Evolutionary conservation across 352 stramenopile species (phyloP).

Genomic region (Pythium sukuiense): DNA sequence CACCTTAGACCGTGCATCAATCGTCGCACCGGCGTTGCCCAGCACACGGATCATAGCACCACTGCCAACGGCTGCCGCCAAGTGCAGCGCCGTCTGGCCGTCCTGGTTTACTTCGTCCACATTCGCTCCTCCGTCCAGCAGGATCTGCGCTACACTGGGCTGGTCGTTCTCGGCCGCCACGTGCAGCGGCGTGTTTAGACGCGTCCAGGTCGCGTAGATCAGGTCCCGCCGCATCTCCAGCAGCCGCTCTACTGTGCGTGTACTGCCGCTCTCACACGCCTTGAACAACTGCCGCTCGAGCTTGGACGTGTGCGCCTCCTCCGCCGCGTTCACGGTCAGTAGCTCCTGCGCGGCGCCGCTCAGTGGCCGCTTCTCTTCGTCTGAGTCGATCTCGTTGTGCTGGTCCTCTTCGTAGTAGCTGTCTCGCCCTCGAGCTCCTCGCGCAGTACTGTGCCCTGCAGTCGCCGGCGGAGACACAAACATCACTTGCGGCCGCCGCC

Average conservation of each 20-base stretch:
- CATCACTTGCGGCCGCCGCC: constrained; percentile 10
- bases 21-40: constrained; percentile 18
- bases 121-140: constrained; percentile 20
- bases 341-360: constrained; percentile 1
- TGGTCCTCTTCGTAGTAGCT: neutral
- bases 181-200: constrained; percentile 23
- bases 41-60: constrained; percentile 18
- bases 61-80: constrained; percentile 20
- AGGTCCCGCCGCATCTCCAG: constrained; percentile 12
- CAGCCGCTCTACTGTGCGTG: constrained; percentile 5
- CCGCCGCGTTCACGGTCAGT: neutral
- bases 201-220: constrained; percentile 15
- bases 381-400: constrained; percentile 7
- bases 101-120: constrained; percentile 27
- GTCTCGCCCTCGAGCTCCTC: neutral
- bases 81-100: constrained; percentile 22
- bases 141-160: constrained; percentile 12
- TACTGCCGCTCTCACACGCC: constrained; percentile 8
- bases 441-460: neutral
- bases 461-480: constrained; percentile 6
- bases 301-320: constrained; percentile 6
- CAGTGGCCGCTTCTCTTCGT: constrained; percentile 15
- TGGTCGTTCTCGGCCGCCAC: constrained; percentile 19
- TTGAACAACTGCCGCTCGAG: constrained; percentile 21
- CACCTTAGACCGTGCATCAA: constrained; percentile 23